Evolutionary conservation across 164 flowering plant species (phyloP), one percentile per base, ranked within the genome.

Genomic region (Sedum album): DNA sequence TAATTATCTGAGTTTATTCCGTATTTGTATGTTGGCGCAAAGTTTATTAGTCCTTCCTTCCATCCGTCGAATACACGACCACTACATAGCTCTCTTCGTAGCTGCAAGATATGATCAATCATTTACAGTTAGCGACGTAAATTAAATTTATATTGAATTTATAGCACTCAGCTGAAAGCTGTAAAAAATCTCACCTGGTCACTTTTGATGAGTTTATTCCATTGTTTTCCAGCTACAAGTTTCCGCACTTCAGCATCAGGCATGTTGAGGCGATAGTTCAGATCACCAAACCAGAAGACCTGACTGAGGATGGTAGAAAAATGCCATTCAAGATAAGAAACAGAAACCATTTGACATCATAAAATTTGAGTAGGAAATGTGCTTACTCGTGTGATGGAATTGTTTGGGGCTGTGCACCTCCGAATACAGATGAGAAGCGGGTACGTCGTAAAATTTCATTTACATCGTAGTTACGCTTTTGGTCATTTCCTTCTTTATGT

Each of bases 271-370:
- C 99, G 97, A 76, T 95, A 95, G 69, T 95, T 95, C 82, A 95
- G 76, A 78, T 95, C 99, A 14, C 99, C 99, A 74, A 95, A 88
- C 99, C 97, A 95, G 83, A 95, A 95, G 71, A 92, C 84, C 75
- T 92, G 83, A 73, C 97, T 95, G 96, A 72, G 92, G 94, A 72
- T 76, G 28, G 25, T 1, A 11, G 4, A 28, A 57, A 57, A 57
- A 28, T 33, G 18, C 62, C 20, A 57, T 28, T 26, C 33, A 14
- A 28, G 33, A 26, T 26, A 26, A 57, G 33, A 57, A 57, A 57
- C 20, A 14, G 17, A 26, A 28, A 14, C 0, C 0, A 2, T 57
- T 28, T 13, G 1, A 57, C 18, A 26, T 28, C 18, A 28, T 57
- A 6, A 38, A 42, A 31, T 36, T 23, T 39, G 25, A 20, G 4